A percentile compares a stretch with the other conserved stretches of the same genome.
Evolutionary conservation across 164 flowering plant genomes (phyloP).

Genomic region (Houttuynia cordata): DNA sequence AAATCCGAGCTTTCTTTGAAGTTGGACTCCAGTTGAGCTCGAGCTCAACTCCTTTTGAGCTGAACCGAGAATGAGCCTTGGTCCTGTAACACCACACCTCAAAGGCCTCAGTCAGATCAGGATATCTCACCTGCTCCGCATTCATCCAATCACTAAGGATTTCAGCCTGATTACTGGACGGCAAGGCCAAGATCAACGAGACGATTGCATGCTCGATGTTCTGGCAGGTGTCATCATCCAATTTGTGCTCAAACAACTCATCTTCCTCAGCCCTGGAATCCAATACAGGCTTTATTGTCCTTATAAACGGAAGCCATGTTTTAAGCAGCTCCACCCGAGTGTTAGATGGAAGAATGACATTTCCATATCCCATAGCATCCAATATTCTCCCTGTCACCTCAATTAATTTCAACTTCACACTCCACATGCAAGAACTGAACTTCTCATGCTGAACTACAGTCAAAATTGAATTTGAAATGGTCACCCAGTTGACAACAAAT

Average conservation of each 20-base stretch:
- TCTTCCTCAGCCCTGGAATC: slow-evolving; percentile 30
- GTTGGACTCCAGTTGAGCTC: no score
- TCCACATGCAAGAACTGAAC: slow-evolving; percentile 45
- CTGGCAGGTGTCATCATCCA: slow-evolving; percentile 64
- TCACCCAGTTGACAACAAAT: slow-evolving; percentile 57
- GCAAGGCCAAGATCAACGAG: slow-evolving; percentile 52
- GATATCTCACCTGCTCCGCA: slow-evolving; percentile 38
- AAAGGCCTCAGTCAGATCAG: slow-evolving; percentile 87
- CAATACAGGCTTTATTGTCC: slow-evolving; percentile 56
- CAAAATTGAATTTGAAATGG: slow-evolving; percentile 34
- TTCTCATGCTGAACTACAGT: slow-evolving; percentile 35
- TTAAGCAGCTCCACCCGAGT: slow-evolving; percentile 43
- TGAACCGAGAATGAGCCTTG: no score
- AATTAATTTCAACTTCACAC: slow-evolving; percentile 48
- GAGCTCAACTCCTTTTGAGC: no score
- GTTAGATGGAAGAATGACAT: slow-evolving; percentile 52
- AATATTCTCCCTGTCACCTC: slow-evolving; percentile 57
- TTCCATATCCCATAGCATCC: slow-evolving; percentile 86
- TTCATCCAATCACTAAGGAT: slow-evolving; percentile 77
- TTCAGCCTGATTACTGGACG: slow-evolving; percentile 84
- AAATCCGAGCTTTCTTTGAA: no score
- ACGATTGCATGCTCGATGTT: slow-evolving; percentile 70
- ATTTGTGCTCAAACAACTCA: slow-evolving; percentile 34
- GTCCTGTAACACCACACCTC: slow-evolving; percentile 92
- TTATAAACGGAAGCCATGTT: slow-evolving; percentile 74